Evolutionary conservation across 257 asterid genomes (phyloP), one percentile per base, ranked within the genome.

Genomic region (Cynanchum wilfordii): DNA sequence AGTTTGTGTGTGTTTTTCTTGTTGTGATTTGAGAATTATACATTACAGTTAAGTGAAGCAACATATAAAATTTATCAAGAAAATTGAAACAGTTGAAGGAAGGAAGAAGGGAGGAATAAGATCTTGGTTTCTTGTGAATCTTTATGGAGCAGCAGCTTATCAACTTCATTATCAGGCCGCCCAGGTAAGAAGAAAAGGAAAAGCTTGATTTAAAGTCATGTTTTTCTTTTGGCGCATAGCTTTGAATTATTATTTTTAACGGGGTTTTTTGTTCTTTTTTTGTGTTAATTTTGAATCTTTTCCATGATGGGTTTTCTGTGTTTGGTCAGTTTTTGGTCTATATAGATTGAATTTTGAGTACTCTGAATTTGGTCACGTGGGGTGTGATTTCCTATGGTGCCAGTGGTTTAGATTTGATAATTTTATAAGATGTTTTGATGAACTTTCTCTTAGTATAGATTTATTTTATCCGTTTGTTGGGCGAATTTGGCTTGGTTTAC

Each of bases 61-160:
- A 36, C 22, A 64, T 17, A 36, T 19, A 17, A 13, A 51, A 45
- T 56, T 69, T 42, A 27, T 56, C 60, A 22, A 71, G 36, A 36
- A 38, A 64, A 66, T 42, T 49, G 75, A 68, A 60, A 29, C 71
- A 60, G 67, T 78, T 74, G 17, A 55, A 68, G 36, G 64, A 33
- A 33, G 38, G 4, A 5, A 33, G 40, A 15, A 15, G 36, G 54
- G 47, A 24, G 50, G 56, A 25, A 63, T 13, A 74, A 84, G 89
- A 86, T 87, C 96, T 84, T 65, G 79, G 72, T 49, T 15, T 68
- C 50, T 36, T 83, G 77, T 76, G 73, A 87, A 80, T 86, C 84
- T 76, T 69, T 30, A 95, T 95, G 99, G 99, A 95, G 79, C 99
- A 95, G 79, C 99, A 88, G 90, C 94, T 95, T 68, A 86, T 95